phyloP scores from a whole-genome alignment of 2,329 filamentous ascomycete species.

The Aspergillus puulaauensis region DNA sequence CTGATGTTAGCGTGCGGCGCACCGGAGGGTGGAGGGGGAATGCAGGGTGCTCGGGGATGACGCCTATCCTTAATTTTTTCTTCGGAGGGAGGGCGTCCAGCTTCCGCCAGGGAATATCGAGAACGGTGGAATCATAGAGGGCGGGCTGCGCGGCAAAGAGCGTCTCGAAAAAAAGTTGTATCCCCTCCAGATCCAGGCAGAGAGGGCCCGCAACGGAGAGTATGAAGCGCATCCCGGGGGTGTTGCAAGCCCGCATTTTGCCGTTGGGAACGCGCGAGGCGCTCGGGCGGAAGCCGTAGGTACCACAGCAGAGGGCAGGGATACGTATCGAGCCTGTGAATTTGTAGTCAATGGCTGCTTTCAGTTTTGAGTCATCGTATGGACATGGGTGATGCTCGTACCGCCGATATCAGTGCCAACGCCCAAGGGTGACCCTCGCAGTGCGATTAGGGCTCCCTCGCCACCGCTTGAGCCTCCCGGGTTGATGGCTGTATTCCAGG shows the following conservation, averaged over 20 bases:
- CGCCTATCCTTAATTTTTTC: not conserved
- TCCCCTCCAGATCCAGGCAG: constrained; percentile 12
- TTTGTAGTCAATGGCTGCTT: not conserved
- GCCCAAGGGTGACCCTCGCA: constrained; percentile 61
- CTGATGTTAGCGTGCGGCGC: not conserved
- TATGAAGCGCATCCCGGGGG: not conserved
- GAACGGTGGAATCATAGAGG: constrained; percentile 19
- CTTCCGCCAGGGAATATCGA: constrained; percentile 28
- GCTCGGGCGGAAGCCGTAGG: constrained; percentile 29
- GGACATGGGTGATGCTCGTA: constrained; percentile 8
- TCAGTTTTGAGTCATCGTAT: not conserved
- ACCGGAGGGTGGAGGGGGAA: constrained; percentile 8
- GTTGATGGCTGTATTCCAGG: constrained; percentile 32
- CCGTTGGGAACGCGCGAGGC: constrained; percentile 9
- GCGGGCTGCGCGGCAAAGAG: constrained; percentile 15
- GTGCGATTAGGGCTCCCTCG: constrained; percentile 62
- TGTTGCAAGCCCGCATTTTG: not conserved
- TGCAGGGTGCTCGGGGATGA: constrained; percentile 1
- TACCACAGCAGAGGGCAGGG: constrained; percentile 30
- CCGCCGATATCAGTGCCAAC: constrained; percentile 62
- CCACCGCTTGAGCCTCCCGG: constrained; percentile 41
- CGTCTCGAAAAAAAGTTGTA: constrained; percentile 15
- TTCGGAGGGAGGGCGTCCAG: not conserved
- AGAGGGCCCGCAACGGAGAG: constrained; percentile 21
- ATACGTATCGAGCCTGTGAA: constrained; percentile 30